Base-by-base conservation (phyloP, 305 asterid species). In the Fraxinus latifolia region DNA sequence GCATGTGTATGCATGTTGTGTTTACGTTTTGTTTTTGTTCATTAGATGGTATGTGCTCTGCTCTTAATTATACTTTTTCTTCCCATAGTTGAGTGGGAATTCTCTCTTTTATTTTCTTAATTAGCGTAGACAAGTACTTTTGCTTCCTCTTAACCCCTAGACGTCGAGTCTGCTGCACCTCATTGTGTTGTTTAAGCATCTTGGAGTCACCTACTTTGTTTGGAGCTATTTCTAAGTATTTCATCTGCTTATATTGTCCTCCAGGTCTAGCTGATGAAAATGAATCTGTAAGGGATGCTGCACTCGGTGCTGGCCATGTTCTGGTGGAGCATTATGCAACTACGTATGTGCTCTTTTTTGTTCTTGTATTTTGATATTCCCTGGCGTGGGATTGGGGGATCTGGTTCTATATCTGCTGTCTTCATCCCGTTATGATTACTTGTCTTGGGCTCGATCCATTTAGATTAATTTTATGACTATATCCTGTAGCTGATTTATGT, bases 191-290 rank as follows among this genome's bases (percentile, higher is more conserved):
- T 75, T 79, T 80, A 82, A 70, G 76, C 83, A 81, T 82, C 60
- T 81, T 76, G 53, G 25, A 78, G 76, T 21, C 33, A 39, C 60
- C 60, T 5, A 79, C 76, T 77, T 81, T 83, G 53, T 79, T 77
- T 77, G 81, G 47, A 74, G 32, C 65, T 65, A 74, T 53, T 77
- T 27, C 62, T 75, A 79, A 76, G 81, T 65, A 12, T 53, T 19
- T 82, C 72, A 44, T 83, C 37, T 81, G 80, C 78, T 67, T 80
- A 47, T 79, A 70, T 79, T 84, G 44, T 83, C 78, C 27, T 84
- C 39, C 90, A 96, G 99, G 99, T 50, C 97, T 96, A 77, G 99
- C 99, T 78, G 99, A 96, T 89, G 99, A 96, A 92, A 96, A 95
- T 84, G 99, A 96, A 86, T 96, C 99, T 83, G 99, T 96, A 33